Base-by-base conservation (phyloP, 192 early-diverging fungal species). In the Jimgerdemannia flammicorona region DNA sequence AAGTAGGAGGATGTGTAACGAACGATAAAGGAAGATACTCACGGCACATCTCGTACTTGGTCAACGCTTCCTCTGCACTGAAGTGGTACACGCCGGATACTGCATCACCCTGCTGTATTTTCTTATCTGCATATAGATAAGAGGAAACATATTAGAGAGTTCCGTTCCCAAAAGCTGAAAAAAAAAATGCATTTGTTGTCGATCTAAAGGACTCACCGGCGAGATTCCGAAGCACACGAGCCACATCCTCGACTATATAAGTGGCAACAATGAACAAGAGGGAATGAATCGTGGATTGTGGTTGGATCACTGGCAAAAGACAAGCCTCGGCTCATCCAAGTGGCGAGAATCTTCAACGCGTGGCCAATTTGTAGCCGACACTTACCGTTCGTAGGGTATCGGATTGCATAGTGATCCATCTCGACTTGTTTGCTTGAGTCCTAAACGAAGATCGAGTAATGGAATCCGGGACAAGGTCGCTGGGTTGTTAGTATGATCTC, bases 341-440 rank as follows among this genome's bases (percentile, higher is more conserved):
- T 29, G 29, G 29, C 29, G 29, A 29, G 1, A 29, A 29, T 29
- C 10, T 19, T 67, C 39, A 42, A 66, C 44, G 41, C 41, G 54
- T 43, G 3, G 14, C 14, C 10, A 64, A 39, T 4, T n/a, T 40
- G n/a, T 17, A n/a, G 11, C 3, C n/a, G 29, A 14, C 6, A 54
- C 40, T 71, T 87, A 86, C 87, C 87, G 74, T 95, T 92, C n/a
- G 94, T 95, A 3, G 96, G 96, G 80, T 90, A 97, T 64, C 96
- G 86, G 17, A 78, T 75, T 40, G 89, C 88, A 67, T 82, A 83
- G 65, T 93, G 83, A 75, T 97, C 94, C 83, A 96, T 93, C 14
- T 84, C 72, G 3, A 78, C 80, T 43, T 63, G 43, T 73, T 90
- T 91, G 40, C 64, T 69, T 10, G 41, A 39, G 66, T 86, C 81